These are phyloP conservation scores for Podaxis rugospora DNA, from an alignment of 768 basidiomycete genomes.

Conservation along the genomic window DNA sequence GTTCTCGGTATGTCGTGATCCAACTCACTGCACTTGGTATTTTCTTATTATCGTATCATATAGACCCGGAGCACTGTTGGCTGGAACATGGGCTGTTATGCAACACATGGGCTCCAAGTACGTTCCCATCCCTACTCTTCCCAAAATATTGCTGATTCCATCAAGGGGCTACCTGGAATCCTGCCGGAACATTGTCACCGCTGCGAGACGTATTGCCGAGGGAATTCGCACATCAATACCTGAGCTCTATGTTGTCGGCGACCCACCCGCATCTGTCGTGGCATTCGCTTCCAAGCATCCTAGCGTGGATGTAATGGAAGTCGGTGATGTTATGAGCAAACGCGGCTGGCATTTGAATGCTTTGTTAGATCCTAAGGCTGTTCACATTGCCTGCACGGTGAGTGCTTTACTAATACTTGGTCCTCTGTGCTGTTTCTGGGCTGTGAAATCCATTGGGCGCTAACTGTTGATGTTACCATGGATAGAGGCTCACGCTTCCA, in stretches of 20 bases:
- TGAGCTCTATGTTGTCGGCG: slow-evolving; percentile 85
- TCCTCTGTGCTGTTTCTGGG: neutral
- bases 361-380: slow-evolving; percentile 68
- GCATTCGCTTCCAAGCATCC: slow-evolving; percentile 73
- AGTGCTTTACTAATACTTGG: slow-evolving; percentile 20
- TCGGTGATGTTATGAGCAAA: slow-evolving; percentile 85
- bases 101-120: slow-evolving; percentile 87
- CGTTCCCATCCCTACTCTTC: slow-evolving; percentile 22
- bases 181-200: slow-evolving; percentile 76
- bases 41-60: neutral
- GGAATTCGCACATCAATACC: slow-evolving; percentile 66
- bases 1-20: slow-evolving; percentile 62
- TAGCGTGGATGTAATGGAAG: slow-evolving; percentile 72
- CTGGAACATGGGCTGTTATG: slow-evolving; percentile 96
- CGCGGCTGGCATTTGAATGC: slow-evolving; percentile 93
- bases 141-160: neutral
- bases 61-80: slow-evolving; percentile 89
- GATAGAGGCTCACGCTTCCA: slow-evolving; percentile 73
- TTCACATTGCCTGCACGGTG: slow-evolving; percentile 95
- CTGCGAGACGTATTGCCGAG: slow-evolving; percentile 65
- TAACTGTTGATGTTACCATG: neutral
- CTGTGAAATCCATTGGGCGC: neutral
- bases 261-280: slow-evolving; percentile 86
- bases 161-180: slow-evolving; percentile 82
- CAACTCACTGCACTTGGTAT: neutral